Percentiles rank a stretch among this genome's conserved stretches.
Conservation (phyloP, 2,329 filamentous ascomycete species). For the Diaporthe sp. region DNA sequence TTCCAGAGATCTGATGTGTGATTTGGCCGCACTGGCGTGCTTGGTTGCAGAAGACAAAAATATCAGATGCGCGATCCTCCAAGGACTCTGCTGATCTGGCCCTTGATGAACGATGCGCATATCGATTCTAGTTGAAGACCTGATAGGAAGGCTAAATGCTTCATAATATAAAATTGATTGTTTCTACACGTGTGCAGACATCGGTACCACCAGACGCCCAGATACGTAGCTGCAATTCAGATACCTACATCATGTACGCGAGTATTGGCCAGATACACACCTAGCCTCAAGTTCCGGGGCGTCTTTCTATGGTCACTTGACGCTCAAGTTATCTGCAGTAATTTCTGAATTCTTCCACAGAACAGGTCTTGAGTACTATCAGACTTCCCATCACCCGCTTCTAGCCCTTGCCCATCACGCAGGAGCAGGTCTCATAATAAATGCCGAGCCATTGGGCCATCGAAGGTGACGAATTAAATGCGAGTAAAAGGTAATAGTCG, state of each 20-base stretch:
- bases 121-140: neutral
- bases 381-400: neutral
- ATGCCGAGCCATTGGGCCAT: neutral
- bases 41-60: neutral
- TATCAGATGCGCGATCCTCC: neutral
- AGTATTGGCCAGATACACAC: neutral
- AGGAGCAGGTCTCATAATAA: neutral
- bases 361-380: neutral
- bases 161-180: conserved; percentile 1
- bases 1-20: conserved; percentile 9
- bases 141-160: conserved; percentile 23
- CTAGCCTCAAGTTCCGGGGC: too few relatives aligned
- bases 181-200: neutral
- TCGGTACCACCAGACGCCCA: neutral
- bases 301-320: neutral
- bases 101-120: neutral
- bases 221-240: neutral
- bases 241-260: neutral
- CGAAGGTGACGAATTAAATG: neutral
- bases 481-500: neutral
- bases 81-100: neutral
- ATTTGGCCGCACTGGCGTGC: neutral
- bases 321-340: neutral
- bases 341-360: neutral
- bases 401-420: neutral